Evolutionary conservation across 1,139 yeast species (phyloP).

Genomic region (Saccharomyces hybrid): DNA sequence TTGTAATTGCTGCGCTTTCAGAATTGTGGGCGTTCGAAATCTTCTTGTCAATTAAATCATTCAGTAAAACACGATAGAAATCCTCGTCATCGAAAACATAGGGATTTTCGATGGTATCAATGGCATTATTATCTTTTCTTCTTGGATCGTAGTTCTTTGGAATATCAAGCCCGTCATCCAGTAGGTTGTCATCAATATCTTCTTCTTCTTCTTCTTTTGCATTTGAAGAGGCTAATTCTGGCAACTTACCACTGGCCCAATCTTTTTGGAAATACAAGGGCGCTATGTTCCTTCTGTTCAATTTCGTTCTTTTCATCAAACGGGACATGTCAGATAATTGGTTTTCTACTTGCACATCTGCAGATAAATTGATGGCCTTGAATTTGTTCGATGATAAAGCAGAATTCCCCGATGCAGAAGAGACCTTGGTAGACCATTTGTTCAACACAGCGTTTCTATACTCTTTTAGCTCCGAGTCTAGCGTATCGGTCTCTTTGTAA

Average conservation of each 20-base stretch:
- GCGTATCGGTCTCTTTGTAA: conserved; percentile 37
- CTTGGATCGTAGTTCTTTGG: conserved; percentile 46
- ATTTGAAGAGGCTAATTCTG: conserved; percentile 20
- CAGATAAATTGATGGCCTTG: conserved; percentile 78
- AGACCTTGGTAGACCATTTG: conserved; percentile 89
- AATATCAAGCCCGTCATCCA: conserved; percentile 36
- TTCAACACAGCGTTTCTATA: conserved; percentile 62
- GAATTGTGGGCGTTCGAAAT: conserved; percentile 39
- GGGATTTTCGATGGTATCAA: conserved; percentile 53
- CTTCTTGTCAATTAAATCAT: conserved; percentile 84
- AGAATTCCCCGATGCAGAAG: conserved; percentile 77
- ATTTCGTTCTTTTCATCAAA: conserved; percentile 67
- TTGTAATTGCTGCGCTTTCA: conserved; percentile 15
- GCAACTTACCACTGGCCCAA: conserved; percentile 20
- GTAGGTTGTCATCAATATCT: conserved; percentile 35
- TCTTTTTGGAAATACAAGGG: conserved; percentile 54
- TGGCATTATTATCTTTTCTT: conserved; percentile 84
- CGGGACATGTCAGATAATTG: conserved; percentile 79
- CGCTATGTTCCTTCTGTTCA: conserved; percentile 61
- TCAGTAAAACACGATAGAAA: conserved; percentile 77
- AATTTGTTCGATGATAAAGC: conserved; percentile 74
- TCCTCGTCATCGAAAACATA: conserved; percentile 90
- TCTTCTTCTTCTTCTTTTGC: conserved; percentile 19
- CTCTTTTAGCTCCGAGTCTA: conserved; percentile 49
- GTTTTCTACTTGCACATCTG: conserved; percentile 75